A percentile compares a stretch with the other conserved stretches of the same genome.
phyloP scores from a whole-genome alignment of 495 filamentous ascomycete genomes.

The Lophiostoma macrostomum region DNA sequence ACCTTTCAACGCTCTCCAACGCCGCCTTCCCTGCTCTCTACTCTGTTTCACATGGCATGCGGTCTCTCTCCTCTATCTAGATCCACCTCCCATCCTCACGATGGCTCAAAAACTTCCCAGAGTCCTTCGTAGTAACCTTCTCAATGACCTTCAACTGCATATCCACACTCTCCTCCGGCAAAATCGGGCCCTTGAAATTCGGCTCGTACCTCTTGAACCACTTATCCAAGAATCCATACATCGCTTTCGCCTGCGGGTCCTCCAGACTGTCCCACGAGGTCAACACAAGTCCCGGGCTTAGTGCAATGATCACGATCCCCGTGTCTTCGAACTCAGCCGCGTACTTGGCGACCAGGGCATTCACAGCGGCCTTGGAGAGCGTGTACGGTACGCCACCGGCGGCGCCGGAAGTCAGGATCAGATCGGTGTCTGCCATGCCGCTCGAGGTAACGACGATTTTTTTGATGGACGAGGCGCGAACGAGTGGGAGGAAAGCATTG shows the following conservation, averaged over 20 bases:
- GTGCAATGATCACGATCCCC: slow-evolving; percentile 25
- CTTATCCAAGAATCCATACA: slow-evolving; percentile 5
- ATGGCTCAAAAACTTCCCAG: slow-evolving; percentile 31
- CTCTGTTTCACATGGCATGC: too few species aligned
- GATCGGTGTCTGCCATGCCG: slow-evolving; percentile 29
- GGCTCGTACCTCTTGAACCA: slow-evolving; percentile 29
- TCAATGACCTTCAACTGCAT: slow-evolving; percentile 26
- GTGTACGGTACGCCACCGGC: slow-evolving; percentile 23
- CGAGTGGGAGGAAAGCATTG: slow-evolving; percentile 36
- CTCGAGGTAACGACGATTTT: slow-evolving; percentile 32
- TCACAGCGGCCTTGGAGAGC: slow-evolving; percentile 32
- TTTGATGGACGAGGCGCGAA: slow-evolving; percentile 26
- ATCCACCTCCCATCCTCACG: slow-evolving; percentile 32
- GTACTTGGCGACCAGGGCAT: slow-evolving; percentile 34
- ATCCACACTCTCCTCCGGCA: slow-evolving; percentile 24
- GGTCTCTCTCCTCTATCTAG: too few species aligned
- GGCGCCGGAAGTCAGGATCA: slow-evolving; percentile 23
- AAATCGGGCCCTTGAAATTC: slow-evolving; percentile 32
- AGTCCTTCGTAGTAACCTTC: slow-evolving; percentile 20
- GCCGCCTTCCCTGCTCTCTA: too few species aligned
- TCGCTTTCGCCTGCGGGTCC: background rate
- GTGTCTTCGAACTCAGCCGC: slow-evolving; percentile 19
- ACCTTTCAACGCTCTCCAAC: too few species aligned
- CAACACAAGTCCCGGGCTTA: slow-evolving; percentile 32
- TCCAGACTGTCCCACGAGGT: slow-evolving; percentile 19